Evolutionary conservation across 148 eudicot species (phyloP).

Genomic region (Rhododendron griersonianum): DNA sequence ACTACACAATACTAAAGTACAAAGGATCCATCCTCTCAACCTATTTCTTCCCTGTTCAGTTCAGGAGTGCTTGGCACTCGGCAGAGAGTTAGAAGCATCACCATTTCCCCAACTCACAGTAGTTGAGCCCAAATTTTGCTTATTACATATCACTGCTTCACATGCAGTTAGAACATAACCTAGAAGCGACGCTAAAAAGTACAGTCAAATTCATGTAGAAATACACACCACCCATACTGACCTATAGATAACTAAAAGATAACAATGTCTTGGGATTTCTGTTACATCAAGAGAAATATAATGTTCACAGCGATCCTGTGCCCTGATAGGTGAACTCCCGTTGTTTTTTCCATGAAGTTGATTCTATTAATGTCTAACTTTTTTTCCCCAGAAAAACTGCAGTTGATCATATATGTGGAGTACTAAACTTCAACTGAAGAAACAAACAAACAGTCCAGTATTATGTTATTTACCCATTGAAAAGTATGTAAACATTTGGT

Average conservation of each 20-base stretch:
- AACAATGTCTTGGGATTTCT: background rate
- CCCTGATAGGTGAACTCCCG: background rate
- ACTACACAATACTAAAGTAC: background rate
- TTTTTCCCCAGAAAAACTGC: background rate
- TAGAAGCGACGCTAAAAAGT: background rate
- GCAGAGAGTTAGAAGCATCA: background rate
- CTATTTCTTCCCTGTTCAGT: background rate
- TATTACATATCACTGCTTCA: background rate
- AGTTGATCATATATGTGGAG: background rate
- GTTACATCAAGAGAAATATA: background rate
- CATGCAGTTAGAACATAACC: background rate
- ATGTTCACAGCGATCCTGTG: background rate
- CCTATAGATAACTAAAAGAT: background rate
- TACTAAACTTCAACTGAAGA: background rate
- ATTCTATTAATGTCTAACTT: background rate
- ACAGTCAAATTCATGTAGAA: background rate
- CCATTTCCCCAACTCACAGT: background rate
- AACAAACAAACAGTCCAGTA: background rate
- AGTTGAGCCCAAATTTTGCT: background rate
- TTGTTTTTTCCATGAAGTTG: background rate
- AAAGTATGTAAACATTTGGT: background rate
- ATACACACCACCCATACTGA: background rate
- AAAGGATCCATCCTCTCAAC: background rate
- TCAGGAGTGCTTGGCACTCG: background rate
- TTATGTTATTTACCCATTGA: background rate